Evolutionary conservation across 2,329 filamentous ascomycete species (phyloP).

Genomic region (Scedosporium dehoogii): DNA sequence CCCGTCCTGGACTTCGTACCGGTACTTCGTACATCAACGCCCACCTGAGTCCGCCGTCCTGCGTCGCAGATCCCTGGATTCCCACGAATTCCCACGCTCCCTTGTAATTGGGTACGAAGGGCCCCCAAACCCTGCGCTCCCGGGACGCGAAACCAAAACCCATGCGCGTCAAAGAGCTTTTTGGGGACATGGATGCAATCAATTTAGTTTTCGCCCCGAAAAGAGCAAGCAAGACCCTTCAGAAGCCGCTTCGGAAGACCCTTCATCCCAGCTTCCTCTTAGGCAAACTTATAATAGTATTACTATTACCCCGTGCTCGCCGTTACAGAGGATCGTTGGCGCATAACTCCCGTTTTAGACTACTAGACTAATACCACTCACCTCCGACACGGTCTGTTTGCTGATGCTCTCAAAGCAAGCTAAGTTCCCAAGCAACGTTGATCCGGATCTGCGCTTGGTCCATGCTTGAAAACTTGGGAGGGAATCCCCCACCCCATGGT

Average conservation of each 20-base stretch:
- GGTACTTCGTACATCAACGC: no score
- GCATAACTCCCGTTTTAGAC: not conserved
- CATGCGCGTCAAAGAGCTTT: not conserved
- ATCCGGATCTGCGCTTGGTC: not conserved
- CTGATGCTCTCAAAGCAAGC: not conserved
- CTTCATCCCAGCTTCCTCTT: not conserved
- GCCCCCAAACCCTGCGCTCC: not conserved
- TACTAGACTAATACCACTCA: no score
- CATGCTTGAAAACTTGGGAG: not conserved
- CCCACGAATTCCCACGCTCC: not conserved
- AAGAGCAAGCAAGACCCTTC: not conserved
- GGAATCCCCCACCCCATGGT: not conserved
- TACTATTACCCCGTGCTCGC: not conserved
- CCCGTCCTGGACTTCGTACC: not conserved
- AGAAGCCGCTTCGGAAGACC: not conserved
- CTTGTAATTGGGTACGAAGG: not conserved
- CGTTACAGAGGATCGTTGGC: not conserved
- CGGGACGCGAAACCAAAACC: not conserved
- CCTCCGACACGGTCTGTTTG: not conserved
- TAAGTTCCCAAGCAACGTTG: not conserved
- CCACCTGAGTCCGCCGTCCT: no score
- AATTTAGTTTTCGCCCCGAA: not conserved
- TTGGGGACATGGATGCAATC: not conserved
- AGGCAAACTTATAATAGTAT: not conserved
- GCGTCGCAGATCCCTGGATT: not conserved